Percentiles rank a stretch among this genome's conserved stretches.
These are phyloP conservation scores for Apiotrichum porosum DNA, from an alignment of 1,284 basidiomycete genomes.

Conservation along the genomic window DNA sequence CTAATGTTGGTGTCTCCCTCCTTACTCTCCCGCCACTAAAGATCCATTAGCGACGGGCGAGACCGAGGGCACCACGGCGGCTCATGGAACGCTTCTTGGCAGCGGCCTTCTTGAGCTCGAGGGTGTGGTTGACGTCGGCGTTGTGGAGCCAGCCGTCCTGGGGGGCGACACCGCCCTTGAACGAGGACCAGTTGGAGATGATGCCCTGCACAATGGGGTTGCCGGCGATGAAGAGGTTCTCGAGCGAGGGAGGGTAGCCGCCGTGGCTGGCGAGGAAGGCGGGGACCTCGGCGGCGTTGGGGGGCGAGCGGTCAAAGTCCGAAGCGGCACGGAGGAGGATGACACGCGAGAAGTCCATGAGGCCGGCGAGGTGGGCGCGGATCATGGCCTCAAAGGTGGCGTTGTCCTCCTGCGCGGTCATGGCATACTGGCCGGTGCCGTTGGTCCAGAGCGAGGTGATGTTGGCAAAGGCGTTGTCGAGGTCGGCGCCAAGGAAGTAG, in stretches of 20 bases:
- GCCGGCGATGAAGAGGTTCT: constrained; percentile 37
- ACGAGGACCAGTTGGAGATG: constrained; percentile 33
- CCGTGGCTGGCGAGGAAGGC: constrained; percentile 36
- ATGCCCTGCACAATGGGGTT: constrained; percentile 38
- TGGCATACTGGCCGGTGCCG: constrained; percentile 44
- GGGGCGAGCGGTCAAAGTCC: constrained; percentile 52
- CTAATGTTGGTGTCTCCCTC: too few relatives aligned
- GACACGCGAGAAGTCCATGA: constrained; percentile 52
- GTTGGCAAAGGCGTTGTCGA: constrained; percentile 50
- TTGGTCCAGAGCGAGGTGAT: constrained; percentile 49
- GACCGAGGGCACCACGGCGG: too few relatives aligned
- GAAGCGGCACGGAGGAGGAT: constrained; percentile 53
- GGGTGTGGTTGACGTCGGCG: constrained; percentile 27
- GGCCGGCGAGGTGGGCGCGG: constrained; percentile 47
- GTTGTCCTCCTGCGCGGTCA: constrained; percentile 56
- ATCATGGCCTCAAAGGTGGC: constrained; percentile 52
- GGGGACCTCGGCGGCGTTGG: constrained; percentile 25
- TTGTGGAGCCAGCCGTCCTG: constrained; percentile 29
- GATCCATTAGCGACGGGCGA: too few relatives aligned
- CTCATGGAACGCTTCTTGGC: too few relatives aligned
- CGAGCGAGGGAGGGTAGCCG: constrained; percentile 34
- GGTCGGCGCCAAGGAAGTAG: constrained; percentile 50
- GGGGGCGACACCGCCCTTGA: constrained; percentile 28
- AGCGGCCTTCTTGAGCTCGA: too few relatives aligned
- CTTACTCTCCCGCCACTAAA: too few relatives aligned